Base-by-base conservation (phyloP, 306 rosid genomes). In the Mimosa pudica region DNA sequence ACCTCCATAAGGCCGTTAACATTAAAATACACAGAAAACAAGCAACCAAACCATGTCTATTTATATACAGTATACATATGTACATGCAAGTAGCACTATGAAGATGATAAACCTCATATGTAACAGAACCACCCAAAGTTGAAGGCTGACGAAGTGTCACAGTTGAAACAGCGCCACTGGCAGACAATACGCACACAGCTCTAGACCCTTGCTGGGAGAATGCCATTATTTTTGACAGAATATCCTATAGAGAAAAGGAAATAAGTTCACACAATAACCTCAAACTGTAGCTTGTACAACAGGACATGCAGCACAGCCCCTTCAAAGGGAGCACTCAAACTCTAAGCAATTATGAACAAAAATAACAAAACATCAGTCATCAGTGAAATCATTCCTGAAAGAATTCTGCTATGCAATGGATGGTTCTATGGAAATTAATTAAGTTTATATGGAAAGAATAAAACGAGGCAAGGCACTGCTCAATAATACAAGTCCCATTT, bases 91-190 rank as follows among this genome's bases (percentile, higher is more conserved):
- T 54, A 54, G n/a, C 66, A 41, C 38, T 30, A 52, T 2, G 33
- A 75, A 76, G 72, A 63, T 47, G 33, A 30, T 77, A 63, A 72
- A 91, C 98, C 94, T 93, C 97, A 13, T 88, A 93, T 52, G 94
- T 93, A 84, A 93, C 94, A 1, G 93, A 80, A 87, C 94, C 98
- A 61, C 97, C 95, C 5, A 93, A 91, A 64, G 89, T 82, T 47
- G 94, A 87, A 81, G 98, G 92, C 82, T 93, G 98, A 61, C 93
- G 88, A 77, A 93, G 98, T 33, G 97, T 89, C 61, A 87, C 98
- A 2, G 89, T 91, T 54, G 97, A 91, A 71, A 93, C 97, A 32
- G 91, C 87, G 62, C 98, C 98, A 78, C 79, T 91, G 78, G 94
- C 98, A 71, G 98, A 93, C 87, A 93, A 85, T 74, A 93, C 49